Evolutionary conservation across 345 rosid species (phyloP).

Genomic region (Diplotaxis tenuifolia): DNA sequence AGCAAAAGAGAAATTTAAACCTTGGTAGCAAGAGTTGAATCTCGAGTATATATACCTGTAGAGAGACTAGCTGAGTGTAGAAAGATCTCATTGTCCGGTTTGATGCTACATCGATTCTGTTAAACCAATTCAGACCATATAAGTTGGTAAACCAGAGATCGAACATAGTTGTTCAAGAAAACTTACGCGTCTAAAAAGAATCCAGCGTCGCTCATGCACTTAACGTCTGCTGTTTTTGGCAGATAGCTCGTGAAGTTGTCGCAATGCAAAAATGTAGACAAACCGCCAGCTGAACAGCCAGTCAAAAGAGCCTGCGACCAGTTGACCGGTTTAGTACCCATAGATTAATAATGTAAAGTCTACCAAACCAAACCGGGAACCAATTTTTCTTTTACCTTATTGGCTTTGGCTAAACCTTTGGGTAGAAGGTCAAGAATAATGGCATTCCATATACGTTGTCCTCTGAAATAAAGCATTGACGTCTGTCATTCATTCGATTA

Average conservation of each 20-base stretch:
- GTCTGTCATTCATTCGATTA: slow-evolving; percentile 49
- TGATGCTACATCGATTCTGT: slow-evolving; percentile 65
- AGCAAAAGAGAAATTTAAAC: background rate
- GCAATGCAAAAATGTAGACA: slow-evolving; percentile 76
- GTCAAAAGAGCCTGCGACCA: slow-evolving; percentile 77
- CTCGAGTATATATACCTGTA: slow-evolving; percentile 50
- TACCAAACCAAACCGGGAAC: slow-evolving; percentile 4
- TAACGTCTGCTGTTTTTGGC: slow-evolving; percentile 61
- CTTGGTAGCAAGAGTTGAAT: background rate
- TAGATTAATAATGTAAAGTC: background rate
- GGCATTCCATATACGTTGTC: slow-evolving; percentile 86
- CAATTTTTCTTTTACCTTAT: slow-evolving; percentile 46
- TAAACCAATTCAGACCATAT: slow-evolving; percentile 18
- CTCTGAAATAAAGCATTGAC: slow-evolving; percentile 83
- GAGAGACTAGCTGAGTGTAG: slow-evolving; percentile 50
- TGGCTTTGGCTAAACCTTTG: slow-evolving; percentile 66
- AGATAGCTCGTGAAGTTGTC: slow-evolving; percentile 60
- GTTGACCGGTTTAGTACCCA: slow-evolving; percentile 11
- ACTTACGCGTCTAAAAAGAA: slow-evolving; percentile 83
- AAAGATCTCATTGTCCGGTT: slow-evolving; percentile 66
- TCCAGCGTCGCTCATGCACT: slow-evolving; percentile 98
- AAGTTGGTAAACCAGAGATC: background rate
- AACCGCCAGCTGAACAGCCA: slow-evolving; percentile 99
- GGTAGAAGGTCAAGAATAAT: slow-evolving; percentile 81
- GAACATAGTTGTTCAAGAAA: too few species aligned